Evolutionary conservation across 1,139 yeast species (phyloP).

Genomic region (Zhuliangozyma parablackwelliae): DNA sequence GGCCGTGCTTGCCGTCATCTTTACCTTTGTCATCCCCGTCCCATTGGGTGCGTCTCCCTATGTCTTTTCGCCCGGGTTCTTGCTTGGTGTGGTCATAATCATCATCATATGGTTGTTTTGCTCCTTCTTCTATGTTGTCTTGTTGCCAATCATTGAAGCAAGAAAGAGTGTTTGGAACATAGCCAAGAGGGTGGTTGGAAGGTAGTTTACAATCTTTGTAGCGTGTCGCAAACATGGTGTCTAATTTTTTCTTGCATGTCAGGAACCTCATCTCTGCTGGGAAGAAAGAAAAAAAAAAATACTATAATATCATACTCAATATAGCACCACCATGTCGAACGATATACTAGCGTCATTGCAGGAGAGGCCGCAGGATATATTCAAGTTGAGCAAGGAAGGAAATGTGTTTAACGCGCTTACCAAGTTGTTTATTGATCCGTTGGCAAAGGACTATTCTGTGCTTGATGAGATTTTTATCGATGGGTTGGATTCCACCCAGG

Average conservation of each 20-base stretch:
- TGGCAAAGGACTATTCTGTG: conserved; percentile 59
- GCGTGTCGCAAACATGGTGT: too few relatives aligned
- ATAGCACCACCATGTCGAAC: conserved; percentile 8
- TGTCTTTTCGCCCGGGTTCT: conserved; percentile 15
- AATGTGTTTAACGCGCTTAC: conserved; percentile 35
- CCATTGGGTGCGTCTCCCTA: conserved; percentile 14
- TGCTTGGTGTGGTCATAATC: conserved; percentile 14
- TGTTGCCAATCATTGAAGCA: conserved; percentile 15
- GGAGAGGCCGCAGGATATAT: conserved; percentile 25
- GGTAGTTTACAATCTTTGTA: too few relatives aligned
- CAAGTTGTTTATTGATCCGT: conserved; percentile 60
- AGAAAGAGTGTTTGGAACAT: conserved; percentile 11
- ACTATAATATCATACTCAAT: too few relatives aligned
- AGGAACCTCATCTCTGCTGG: too few relatives aligned
- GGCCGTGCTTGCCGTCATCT: conserved; percentile 10
- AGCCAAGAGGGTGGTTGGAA: not conserved
- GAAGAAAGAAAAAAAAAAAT: too few relatives aligned
- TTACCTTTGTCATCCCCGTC: conserved; percentile 15
- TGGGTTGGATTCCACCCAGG: conserved; percentile 86
- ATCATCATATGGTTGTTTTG: conserved; percentile 17
- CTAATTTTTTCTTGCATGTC: too few relatives aligned
- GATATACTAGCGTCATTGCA: conserved; percentile 14
- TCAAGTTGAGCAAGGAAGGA: conserved; percentile 15
- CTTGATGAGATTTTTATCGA: conserved; percentile 80
- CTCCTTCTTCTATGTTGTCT: conserved; percentile 14